Evolutionary conservation across 306 rosid genomes (phyloP).

Genomic region (Cicer arietinum): DNA sequence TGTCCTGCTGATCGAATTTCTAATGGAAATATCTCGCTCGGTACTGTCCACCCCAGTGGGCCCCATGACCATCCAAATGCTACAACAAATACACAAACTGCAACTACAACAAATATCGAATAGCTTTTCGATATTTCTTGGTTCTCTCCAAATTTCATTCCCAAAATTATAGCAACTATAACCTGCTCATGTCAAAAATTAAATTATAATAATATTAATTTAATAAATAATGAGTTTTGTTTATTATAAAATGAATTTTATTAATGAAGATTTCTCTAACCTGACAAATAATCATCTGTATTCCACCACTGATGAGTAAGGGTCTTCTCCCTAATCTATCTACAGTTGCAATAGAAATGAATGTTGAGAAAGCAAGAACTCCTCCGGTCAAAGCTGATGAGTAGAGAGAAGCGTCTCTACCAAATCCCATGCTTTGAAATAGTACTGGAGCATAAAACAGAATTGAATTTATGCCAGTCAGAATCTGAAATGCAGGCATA

Average conservation of each 20-base stretch:
- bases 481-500: constrained; percentile 88
- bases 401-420: constrained; percentile 73
- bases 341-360: constrained; percentile 79
- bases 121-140: constrained; percentile 5
- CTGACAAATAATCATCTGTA: constrained; percentile 83
- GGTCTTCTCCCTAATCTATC: constrained; percentile 76
- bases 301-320: constrained; percentile 83
- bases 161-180: constrained; percentile 13
- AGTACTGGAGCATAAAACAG: constrained; percentile 86
- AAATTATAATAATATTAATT: too few relatives aligned
- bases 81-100: constrained; percentile 4
- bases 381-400: constrained; percentile 88
- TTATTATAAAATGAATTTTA: too few relatives aligned
- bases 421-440: constrained; percentile 87
- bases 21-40: constrained; percentile 13
- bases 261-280: constrained; percentile 35
- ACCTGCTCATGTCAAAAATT: background rate
- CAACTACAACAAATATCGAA: background rate
- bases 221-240: too few relatives aligned
- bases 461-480: constrained; percentile 87
- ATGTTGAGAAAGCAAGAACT: constrained; percentile 75
- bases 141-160: background rate
- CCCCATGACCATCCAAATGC: constrained; percentile 30
- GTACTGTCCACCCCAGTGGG: constrained; percentile 19
- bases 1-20: constrained; percentile 14